Evolutionary conservation across 108 stramenopile genomes (phyloP), one percentile per base, ranked within the genome.

Genomic region (Conticribra guillardii): DNA sequence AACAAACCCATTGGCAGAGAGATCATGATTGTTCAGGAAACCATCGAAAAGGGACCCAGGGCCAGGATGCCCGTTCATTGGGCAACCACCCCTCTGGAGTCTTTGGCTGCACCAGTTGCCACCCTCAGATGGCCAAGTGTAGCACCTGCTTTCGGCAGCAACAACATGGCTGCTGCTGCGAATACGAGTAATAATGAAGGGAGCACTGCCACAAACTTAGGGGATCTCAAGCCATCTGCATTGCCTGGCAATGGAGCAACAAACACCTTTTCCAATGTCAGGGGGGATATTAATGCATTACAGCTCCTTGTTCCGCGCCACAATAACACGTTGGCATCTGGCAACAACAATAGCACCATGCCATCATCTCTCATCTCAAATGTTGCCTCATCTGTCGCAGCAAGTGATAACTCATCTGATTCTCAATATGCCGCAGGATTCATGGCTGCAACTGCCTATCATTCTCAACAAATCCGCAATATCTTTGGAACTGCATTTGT

Each of bases 381-480:
- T 16, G 16, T 4, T 16, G 4, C 17, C 50, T 14, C 4, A 4
- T 4, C 50, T 51, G 4, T 16, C 16, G 18, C 17, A 18, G 4
- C 18, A 51, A 51, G 50, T 21, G 18, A 21, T 51, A 17, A 14
- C 50, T 17, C 45, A 16, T 47, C 60, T 28, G 55, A 67, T 54
- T 68, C 82, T 27, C 74, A 82, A n/a, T 84, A 82, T 54, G 86
- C 86, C 19, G 86, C 86, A 21, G 83, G 84, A n/a, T 87, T 87
- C 76, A 79, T 82, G 41, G 84, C 84, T 0, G 86, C 83, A 26
- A 64, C 81, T 7, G 82, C 83, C 24, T 50, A 73, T 21, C 76
- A 78, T 30, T 69, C 79, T 23, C 52, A 50, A 8, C 80, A 86
- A 22, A 57, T 84, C 28, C 83, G 56, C 26, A 54, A 48, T 9